Percentiles rank a stretch among this genome's conserved stretches.
Conservation (phyloP, 2,329 filamentous ascomycete species). For the Diaporthe sp. region DNA sequence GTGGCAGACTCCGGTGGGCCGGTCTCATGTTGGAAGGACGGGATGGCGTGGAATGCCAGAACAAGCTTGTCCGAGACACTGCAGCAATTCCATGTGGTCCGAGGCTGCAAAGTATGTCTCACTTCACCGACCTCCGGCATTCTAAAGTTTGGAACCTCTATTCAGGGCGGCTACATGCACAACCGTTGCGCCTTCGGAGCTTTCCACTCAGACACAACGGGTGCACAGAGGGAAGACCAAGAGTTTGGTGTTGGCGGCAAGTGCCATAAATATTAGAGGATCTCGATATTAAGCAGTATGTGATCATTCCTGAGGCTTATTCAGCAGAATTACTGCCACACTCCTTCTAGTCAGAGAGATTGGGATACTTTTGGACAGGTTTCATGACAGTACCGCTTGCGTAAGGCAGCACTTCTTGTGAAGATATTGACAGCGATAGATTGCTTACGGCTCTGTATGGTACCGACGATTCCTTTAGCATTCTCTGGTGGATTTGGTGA, state of each 20-base stretch:
- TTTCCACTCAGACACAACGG: not conserved
- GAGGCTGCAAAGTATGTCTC: not conserved
- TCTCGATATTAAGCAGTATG: not conserved
- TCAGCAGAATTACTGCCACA: not conserved
- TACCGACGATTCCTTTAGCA: fast-evolving
- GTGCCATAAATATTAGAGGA: not conserved
- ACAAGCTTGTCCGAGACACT: not conserved
- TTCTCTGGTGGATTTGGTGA: too few species aligned
- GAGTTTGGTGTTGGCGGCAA: too few species aligned
- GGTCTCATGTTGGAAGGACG: not conserved
- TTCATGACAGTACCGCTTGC: not conserved
- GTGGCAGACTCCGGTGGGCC: not conserved
- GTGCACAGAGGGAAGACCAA: not conserved
- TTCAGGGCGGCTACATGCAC: slow-evolving; percentile 6
- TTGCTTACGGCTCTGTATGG: too few species aligned
- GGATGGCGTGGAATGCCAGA: slow-evolving; percentile 16
- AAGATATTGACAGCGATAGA: not conserved
- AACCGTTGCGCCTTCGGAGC: not conserved
- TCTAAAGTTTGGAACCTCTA: not conserved
- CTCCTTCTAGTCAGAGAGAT: not conserved
- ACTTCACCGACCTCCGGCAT: not conserved
- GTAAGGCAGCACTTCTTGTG: not conserved
- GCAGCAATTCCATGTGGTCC: not conserved
- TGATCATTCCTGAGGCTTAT: not conserved
- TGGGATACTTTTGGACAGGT: not conserved